These are phyloP conservation scores for Podosphaera aphanis DNA, from an alignment of 2,329 filamentous ascomycete genomes.

Conservation along the genomic window DNA sequence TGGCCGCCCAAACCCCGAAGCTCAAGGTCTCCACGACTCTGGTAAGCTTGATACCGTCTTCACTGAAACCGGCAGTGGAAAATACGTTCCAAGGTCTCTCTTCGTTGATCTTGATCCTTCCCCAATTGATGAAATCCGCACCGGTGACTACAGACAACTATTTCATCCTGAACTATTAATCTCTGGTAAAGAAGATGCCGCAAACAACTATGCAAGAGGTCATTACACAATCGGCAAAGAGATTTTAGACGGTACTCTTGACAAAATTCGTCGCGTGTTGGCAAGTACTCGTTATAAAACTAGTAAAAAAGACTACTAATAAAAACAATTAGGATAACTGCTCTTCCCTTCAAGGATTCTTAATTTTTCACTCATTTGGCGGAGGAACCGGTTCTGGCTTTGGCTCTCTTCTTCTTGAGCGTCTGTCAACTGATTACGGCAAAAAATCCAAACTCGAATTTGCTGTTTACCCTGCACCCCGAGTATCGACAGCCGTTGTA, in stretches of 20 bases:
- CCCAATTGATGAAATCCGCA: conserved; percentile 44
- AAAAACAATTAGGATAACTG: conserved; percentile 29
- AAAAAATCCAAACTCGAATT: conserved; percentile 49
- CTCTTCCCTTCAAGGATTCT: conserved; percentile 40
- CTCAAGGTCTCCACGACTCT: conserved; percentile 25
- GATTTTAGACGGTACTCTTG: conserved; percentile 37
- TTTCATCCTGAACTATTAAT: conserved; percentile 44
- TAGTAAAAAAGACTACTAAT: background rate
- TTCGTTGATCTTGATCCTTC: conserved; percentile 44
- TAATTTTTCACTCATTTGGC: conserved; percentile 46
- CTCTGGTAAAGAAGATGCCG: conserved; percentile 45
- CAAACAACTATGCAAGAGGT: conserved; percentile 46
- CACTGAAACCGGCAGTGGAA: conserved; percentile 37
- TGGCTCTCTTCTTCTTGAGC: conserved; percentile 39
- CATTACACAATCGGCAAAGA: conserved; percentile 49
- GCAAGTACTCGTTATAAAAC: conserved; percentile 1
- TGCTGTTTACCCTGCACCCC: conserved; percentile 39
- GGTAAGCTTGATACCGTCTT: conserved; percentile 39
- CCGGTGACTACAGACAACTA: conserved; percentile 34
- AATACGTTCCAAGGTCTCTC: conserved; percentile 45
- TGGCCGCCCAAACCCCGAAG: conserved; percentile 31
- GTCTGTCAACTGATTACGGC: conserved; percentile 38
- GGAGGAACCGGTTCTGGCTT: conserved; percentile 46
- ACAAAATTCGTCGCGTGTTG: conserved; percentile 39
- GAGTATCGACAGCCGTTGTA: conserved; percentile 40